Conservation (phyloP, 495 filamentous ascomycete genomes). For the Durotheca rogersii region DNA sequence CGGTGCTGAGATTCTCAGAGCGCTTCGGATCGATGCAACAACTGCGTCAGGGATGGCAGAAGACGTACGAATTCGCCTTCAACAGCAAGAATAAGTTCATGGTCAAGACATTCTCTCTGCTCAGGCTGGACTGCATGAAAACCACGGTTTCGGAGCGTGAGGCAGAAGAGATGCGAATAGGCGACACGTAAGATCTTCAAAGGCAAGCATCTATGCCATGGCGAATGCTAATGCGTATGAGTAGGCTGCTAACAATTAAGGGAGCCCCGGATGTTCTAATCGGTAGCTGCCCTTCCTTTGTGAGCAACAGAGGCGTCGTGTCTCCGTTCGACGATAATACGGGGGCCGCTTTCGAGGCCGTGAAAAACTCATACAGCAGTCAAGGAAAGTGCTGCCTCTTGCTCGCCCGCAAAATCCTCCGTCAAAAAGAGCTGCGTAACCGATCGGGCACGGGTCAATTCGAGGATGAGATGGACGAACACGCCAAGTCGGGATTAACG, state of each 20-base stretch:
- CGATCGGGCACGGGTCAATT: slow-evolving; percentile 47
- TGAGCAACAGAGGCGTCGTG: slow-evolving; percentile 49
- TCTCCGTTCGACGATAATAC: slow-evolving; percentile 42
- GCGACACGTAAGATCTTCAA: slow-evolving; percentile 41
- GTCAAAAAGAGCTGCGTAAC: slow-evolving; percentile 34
- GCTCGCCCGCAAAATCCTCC: slow-evolving; percentile 59
- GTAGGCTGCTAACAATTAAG: slow-evolving; percentile 59
- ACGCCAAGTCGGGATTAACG: slow-evolving; percentile 52
- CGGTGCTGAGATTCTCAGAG: slow-evolving; percentile 67
- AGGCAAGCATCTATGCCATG: background rate
- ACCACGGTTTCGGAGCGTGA: slow-evolving; percentile 39
- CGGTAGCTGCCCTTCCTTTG: slow-evolving; percentile 51
- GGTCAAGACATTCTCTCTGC: slow-evolving; percentile 50
- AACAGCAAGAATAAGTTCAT: slow-evolving; percentile 82
- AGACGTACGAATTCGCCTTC: slow-evolving; percentile 66
- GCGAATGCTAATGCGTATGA: slow-evolving; percentile 1
- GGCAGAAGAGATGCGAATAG: slow-evolving; percentile 39
- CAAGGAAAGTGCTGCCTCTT: slow-evolving; percentile 65
- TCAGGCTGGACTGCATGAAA: slow-evolving; percentile 38
- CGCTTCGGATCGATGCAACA: slow-evolving; percentile 52
- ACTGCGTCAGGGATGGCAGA: slow-evolving; percentile 53
- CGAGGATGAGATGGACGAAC: slow-evolving; percentile 52
- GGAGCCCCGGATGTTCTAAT: slow-evolving; percentile 66
- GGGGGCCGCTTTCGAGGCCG: slow-evolving; percentile 45
- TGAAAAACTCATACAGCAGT: slow-evolving; percentile 64